Evolutionary conservation across 371 early-diverging fungal genomes (phyloP).

Genomic region (Mortierella sp.): DNA sequence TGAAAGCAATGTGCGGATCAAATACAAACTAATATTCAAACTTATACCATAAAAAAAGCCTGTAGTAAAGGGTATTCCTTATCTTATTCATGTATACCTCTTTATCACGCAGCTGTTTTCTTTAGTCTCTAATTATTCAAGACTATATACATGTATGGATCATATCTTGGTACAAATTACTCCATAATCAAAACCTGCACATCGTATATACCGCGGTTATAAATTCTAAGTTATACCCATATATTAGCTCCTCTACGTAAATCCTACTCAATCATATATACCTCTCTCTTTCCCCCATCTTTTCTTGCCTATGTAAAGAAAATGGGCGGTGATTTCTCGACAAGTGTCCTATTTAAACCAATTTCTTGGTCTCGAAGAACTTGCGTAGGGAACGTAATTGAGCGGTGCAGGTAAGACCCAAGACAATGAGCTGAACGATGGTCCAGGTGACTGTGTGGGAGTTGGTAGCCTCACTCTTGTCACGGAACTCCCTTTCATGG

Average conservation of each 20-base stretch:
- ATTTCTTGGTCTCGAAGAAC: conserved; percentile 96
- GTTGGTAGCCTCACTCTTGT: conserved; percentile 86
- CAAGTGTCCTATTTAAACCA: conserved; percentile 68
- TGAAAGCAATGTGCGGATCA: conserved; percentile 17
- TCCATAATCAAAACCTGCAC: too few relatives aligned
- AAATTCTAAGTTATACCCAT: not conserved
- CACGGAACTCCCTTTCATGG: conserved; percentile 90
- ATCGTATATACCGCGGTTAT: not conserved
- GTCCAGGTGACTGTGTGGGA: conserved; percentile 92
- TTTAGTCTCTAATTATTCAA: too few relatives aligned
- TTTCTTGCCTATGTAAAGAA: not conserved
- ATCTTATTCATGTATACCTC: too few relatives aligned
- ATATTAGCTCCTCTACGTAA: not conserved
- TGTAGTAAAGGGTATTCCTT: too few relatives aligned
- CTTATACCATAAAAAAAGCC: not conserved
- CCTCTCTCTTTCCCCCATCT: not conserved
- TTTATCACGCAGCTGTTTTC: not conserved
- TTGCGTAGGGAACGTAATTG: conserved; percentile 90
- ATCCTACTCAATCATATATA: not conserved
- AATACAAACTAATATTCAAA: not conserved
- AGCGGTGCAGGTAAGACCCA: conserved; percentile 88
- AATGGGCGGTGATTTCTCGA: not conserved
- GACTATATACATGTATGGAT: too few relatives aligned
- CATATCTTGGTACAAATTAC: too few relatives aligned
- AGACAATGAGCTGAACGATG: conserved; percentile 84